These are phyloP conservation scores for Echria macrotheca DNA, from an alignment of 495 filamentous ascomycete genomes.

Conservation along the genomic window DNA sequence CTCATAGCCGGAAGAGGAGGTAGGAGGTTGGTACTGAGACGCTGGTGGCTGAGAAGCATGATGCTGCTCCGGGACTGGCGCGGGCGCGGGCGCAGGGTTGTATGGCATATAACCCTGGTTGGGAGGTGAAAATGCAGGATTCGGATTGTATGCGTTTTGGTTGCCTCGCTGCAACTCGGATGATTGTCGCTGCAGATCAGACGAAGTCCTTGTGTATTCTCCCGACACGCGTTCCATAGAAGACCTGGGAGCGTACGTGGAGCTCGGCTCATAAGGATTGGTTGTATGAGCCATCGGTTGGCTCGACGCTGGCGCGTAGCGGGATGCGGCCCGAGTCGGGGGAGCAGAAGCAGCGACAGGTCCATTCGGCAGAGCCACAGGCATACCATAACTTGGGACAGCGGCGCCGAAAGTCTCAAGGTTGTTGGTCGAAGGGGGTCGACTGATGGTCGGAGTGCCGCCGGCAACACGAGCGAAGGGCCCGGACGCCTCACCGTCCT, in stretches of 20 bases:
- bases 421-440: constrained; percentile 69
- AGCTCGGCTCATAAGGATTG: constrained; percentile 32
- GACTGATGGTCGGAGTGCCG: constrained; percentile 76
- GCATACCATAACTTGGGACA: constrained; percentile 30
- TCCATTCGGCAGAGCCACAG: constrained; percentile 26
- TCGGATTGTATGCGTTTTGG: constrained; percentile 29
- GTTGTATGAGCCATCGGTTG: constrained; percentile 23
- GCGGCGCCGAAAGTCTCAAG: constrained; percentile 57
- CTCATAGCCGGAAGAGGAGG: constrained; percentile 23
- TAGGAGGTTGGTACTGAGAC: constrained; percentile 1
- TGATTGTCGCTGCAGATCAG: constrained; percentile 38
- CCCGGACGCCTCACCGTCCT: constrained; percentile 57
- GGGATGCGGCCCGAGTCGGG: constrained; percentile 46
- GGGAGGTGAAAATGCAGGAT: constrained; percentile 17
- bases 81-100: constrained; percentile 4
- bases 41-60: constrained; percentile 1
- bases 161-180: constrained; percentile 37
- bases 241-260: constrained; percentile 38
- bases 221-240: constrained; percentile 41
- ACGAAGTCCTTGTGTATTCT: constrained; percentile 37
- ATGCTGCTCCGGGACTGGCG: constrained; percentile 18
- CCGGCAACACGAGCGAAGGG: constrained; percentile 77
- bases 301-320: constrained; percentile 54
- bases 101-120: constrained; percentile 29
- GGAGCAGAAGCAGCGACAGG: constrained; percentile 24